Base-by-base conservation (phyloP, 2,329 filamentous ascomycete genomes). In the Mariannaea sp. region DNA sequence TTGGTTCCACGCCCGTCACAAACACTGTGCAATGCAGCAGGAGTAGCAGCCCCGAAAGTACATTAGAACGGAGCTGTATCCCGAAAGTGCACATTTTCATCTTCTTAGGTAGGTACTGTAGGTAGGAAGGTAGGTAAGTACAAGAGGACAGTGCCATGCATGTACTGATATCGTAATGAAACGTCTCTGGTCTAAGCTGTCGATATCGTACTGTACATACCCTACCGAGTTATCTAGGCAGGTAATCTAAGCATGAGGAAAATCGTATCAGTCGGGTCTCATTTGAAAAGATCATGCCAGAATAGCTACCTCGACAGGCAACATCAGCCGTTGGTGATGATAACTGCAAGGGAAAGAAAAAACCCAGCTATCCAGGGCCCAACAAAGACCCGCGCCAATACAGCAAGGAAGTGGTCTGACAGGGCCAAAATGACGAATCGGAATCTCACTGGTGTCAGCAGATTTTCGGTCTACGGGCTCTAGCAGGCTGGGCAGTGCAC, bases 221-320 rank as follows among this genome's bases (percentile, higher is more conserved):
- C n/a, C n/a, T n/a, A n/a, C n/a, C n/a, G n/a, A n/a, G n/a, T n/a
- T n/a, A n/a, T n/a, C n/a, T n/a, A n/a, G n/a, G n/a, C n/a, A n/a
- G n/a, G n/a, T n/a, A n/a, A n/a, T n/a, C n/a, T n/a, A n/a, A n/a
- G n/a, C n/a, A n/a, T n/a, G n/a, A 36, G 36, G 24, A 53, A 44
- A 49, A 54, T 54, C 51, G 51, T 49, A 54, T 43, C 51, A 54
- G 44, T 40, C 50, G 10, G n/a, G 44, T 39, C 51, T 38, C 46
- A 19, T 14, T 39, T 19, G 24, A 40, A 53, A 44, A 54, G 36
- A 54, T 54, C 51, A 54, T 49, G 51, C 51, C 44, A 54, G 51
- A 49, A 49, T 29, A 35, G 17, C n/a, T n/a, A 33, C 36, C 33
- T 12, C 14, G 20, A 32, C 32, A 20, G 44, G 44, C 6, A 36